phyloP scores from a whole-genome alignment of 2,329 filamentous ascomycete genomes.

The Aspergillus floridensis region DNA sequence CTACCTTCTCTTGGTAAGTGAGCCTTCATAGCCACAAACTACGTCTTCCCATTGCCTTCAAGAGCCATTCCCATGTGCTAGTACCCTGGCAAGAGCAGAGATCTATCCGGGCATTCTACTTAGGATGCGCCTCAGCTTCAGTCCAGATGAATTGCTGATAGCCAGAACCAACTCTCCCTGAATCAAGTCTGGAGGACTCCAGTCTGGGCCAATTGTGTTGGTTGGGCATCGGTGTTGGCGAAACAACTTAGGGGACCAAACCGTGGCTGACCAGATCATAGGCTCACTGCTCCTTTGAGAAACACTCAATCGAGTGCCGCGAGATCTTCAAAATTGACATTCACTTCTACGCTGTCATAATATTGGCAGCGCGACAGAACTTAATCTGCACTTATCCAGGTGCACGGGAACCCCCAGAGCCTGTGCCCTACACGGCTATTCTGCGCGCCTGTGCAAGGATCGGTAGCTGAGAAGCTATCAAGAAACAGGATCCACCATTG shows the following conservation, averaged over 20 bases:
- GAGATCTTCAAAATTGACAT: not conserved
- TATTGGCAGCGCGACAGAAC: not conserved
- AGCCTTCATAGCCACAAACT: not conserved
- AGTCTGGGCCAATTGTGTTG: not conserved
- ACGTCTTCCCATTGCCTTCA: not conserved
- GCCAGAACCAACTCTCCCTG: not conserved
- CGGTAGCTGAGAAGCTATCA: not conserved
- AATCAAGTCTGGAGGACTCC: not conserved
- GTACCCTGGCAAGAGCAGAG: no score
- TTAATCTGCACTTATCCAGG: not conserved
- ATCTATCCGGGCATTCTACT: no score
- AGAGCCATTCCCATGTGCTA: no score
- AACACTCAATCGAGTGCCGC: not conserved
- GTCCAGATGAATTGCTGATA: not conserved
- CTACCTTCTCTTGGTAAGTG: not conserved
- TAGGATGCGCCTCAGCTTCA: not conserved
- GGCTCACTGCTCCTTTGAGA: not conserved
- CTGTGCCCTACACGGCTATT: not conserved
- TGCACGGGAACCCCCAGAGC: not conserved
- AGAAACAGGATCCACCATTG: not conserved
- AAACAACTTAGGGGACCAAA: not conserved
- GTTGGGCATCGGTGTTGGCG: constrained; percentile 1
- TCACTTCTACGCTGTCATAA: not conserved
- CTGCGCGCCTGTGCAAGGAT: not conserved
- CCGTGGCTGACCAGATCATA: constrained; percentile 3